Percentiles rank a stretch among this genome's conserved stretches.
These are phyloP conservation scores for Trichocomaceae sp. DNA, from an alignment of 2,329 filamentous ascomycete genomes.

Conservation along the genomic window DNA sequence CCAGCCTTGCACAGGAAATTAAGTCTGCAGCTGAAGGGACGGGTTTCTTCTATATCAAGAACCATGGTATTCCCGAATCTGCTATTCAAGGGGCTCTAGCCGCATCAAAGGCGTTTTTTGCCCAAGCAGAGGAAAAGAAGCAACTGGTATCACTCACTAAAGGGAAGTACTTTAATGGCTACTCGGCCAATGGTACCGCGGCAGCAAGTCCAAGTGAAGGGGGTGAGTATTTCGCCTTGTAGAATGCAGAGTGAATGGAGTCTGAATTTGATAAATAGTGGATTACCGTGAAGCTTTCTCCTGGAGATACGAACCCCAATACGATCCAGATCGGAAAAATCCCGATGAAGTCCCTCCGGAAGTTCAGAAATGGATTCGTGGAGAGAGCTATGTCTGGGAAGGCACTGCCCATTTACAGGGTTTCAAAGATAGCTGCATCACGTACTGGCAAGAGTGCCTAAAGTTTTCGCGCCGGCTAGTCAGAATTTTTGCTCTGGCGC, in stretches of 20 bases:
- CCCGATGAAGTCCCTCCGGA: slow-evolving; percentile 38
- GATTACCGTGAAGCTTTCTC: slow-evolving; percentile 49
- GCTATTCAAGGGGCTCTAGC: too few species aligned
- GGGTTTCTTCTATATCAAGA: too few species aligned
- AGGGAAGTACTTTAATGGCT: neutral
- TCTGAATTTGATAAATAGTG: slow-evolving; percentile 41
- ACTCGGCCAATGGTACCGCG: neutral
- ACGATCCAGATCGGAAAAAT: slow-evolving; percentile 44
- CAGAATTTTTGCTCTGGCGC: too few species aligned
- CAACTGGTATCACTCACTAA: neutral
- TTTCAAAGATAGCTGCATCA: too few species aligned
- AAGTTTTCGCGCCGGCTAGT: too few species aligned
- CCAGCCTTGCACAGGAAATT: neutral
- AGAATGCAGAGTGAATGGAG: slow-evolving; percentile 10
- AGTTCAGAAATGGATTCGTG: slow-evolving; percentile 18
- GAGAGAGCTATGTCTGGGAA: slow-evolving; percentile 12
- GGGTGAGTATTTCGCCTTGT: neutral
- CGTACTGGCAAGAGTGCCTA: too few species aligned
- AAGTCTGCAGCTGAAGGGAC: neutral
- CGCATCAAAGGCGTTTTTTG: too few species aligned
- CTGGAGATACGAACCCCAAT: slow-evolving; percentile 48
- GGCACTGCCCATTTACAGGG: too few species aligned
- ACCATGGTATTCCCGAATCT: too few species aligned
- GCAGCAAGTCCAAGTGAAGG: neutral
- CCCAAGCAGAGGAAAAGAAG: too few species aligned